Conservation (phyloP, 306 rosid genomes). For the Acacia crassicarpa region DNA sequence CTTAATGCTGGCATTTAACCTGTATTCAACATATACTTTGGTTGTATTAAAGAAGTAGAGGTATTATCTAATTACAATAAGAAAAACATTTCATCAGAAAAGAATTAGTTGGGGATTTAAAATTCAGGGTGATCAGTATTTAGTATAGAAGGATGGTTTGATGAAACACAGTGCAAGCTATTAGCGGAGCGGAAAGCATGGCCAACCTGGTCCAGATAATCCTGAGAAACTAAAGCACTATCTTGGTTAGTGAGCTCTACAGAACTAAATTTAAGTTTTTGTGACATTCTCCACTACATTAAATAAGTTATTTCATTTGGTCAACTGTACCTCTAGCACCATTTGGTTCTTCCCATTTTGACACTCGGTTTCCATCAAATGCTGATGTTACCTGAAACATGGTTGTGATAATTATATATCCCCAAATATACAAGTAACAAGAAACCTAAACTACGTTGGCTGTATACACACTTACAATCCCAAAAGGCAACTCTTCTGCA, state of each 20-base stretch:
- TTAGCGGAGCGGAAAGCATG: slow-evolving; percentile 10
- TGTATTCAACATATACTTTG: background rate
- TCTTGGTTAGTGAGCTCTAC: slow-evolving; percentile 15
- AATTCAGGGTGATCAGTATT: background rate
- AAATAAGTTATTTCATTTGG: slow-evolving; percentile 25
- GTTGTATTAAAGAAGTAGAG: slow-evolving; percentile 5
- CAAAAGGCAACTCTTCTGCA: slow-evolving; percentile 90
- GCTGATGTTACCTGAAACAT: slow-evolving; percentile 77
- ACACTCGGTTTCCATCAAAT: slow-evolving; percentile 69
- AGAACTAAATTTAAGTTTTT: slow-evolving; percentile 4
- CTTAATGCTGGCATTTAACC: slow-evolving; percentile 15
- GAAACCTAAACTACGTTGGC: slow-evolving; percentile 26
- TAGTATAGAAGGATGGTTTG: slow-evolving; percentile 11
- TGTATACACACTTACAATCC: slow-evolving; percentile 73
- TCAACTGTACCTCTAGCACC: slow-evolving; percentile 77
- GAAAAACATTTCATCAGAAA: slow-evolving; percentile 6
- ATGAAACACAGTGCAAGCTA: background rate
- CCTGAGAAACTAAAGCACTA: background rate
- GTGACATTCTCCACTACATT: slow-evolving; percentile 11
- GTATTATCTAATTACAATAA: slow-evolving; percentile 14
- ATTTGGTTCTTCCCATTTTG: slow-evolving; percentile 96
- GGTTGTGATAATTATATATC: slow-evolving; percentile 27
- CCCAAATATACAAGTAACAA: slow-evolving; percentile 25
- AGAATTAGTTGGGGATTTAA: background rate
- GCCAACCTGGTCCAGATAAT: background rate